phyloP scores from a whole-genome alignment of 2,329 filamentous ascomycete species.

The Laburnicola sp. region DNA sequence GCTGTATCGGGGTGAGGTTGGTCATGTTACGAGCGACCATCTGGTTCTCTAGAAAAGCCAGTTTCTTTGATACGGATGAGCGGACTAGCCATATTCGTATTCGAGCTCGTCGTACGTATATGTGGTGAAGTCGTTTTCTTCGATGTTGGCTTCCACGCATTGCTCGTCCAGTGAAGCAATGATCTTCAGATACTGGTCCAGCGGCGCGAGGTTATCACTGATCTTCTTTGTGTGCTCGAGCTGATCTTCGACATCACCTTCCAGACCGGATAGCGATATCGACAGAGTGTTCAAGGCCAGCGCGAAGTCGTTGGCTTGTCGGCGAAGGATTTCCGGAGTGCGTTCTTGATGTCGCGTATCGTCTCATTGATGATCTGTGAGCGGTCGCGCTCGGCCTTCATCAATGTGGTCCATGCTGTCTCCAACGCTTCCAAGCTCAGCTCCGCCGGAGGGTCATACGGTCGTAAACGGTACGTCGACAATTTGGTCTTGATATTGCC shows the following conservation, averaged over 20 bases:
- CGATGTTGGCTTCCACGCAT: constrained; percentile 95
- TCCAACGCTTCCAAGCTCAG: constrained; percentile 82
- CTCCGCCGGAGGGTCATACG: constrained; percentile 87
- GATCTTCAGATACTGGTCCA: constrained; percentile 88
- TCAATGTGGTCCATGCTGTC: constrained; percentile 75
- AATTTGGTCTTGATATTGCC: constrained; percentile 99
- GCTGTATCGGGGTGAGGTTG: constrained; percentile 94
- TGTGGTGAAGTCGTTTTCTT: constrained; percentile 99
- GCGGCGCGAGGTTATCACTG: constrained; percentile 79
- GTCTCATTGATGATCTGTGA: constrained; percentile 97
- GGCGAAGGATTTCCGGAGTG: constrained; percentile 86
- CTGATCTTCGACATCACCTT: constrained; percentile 96
- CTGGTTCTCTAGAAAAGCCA: constrained; percentile 96
- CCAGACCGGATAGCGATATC: constrained; percentile 91
- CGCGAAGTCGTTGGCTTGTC: constrained; percentile 98
- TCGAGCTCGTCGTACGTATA: constrained; percentile 96
- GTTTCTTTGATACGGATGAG: constrained; percentile 91
- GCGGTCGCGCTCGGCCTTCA: constrained; percentile 81
- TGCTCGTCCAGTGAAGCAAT: constrained; percentile 85
- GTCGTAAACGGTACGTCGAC: constrained; percentile 86
- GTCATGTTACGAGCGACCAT: constrained; percentile 99
- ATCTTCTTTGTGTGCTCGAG: constrained; percentile 82
- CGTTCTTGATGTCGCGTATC: constrained; percentile 98
- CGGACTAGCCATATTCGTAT: constrained; percentile 93
- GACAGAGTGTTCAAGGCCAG: constrained; percentile 93